Conservation (phyloP, 2,329 filamentous ascomycete species). For the Acephala macrosclerotiorum region DNA sequence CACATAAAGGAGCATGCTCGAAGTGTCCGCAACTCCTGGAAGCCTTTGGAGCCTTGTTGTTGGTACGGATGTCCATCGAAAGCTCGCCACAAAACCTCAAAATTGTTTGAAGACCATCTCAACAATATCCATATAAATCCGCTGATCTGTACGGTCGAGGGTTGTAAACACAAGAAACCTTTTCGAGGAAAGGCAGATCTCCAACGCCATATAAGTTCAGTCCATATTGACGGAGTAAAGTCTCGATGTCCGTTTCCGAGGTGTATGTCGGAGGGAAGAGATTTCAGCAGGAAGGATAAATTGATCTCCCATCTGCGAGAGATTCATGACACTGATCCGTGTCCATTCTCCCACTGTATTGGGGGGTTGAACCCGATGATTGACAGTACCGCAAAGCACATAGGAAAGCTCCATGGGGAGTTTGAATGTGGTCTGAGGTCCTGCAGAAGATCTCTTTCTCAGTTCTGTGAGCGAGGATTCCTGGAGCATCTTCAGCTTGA, state of each 20-base stretch:
- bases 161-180: constrained; percentile 2
- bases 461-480: constrained; percentile 5
- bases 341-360: neutral
- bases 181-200: constrained; percentile 13
- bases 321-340: constrained; percentile 8
- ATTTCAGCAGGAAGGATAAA: constrained; percentile 9
- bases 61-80: constrained; percentile 8
- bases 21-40: neutral
- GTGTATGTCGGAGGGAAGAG: neutral
- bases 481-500: constrained; percentile 4
- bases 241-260: neutral
- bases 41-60: neutral
- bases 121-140: constrained; percentile 13
- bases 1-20: constrained; percentile 4
- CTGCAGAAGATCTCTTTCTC: neutral
- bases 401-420: constrained; percentile 5
- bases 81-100: neutral
- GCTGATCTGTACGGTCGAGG: constrained; percentile 1
- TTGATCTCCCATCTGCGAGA: constrained; percentile 6
- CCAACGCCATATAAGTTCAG: constrained; percentile 4
- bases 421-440: constrained; percentile 4
- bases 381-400: constrained; percentile 5
- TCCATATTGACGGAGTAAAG: neutral
- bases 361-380: neutral
- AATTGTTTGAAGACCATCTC: constrained; percentile 9